Evolutionary conservation across 129 eudicot species (phyloP), one percentile per base, ranked within the genome.

Genomic region (Flaveria brownii): DNA sequence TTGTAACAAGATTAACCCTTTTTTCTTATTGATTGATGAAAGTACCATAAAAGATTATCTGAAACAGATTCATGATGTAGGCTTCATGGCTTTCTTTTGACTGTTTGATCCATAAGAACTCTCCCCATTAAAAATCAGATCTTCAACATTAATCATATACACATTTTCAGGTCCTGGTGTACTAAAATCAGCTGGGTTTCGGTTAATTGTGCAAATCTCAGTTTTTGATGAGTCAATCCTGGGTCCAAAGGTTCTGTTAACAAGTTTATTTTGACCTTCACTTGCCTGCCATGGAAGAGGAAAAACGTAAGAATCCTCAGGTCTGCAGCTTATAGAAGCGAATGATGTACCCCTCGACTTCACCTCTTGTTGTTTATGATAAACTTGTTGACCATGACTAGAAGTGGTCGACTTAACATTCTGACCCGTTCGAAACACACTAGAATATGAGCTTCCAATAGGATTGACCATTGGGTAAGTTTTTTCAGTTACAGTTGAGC

Each of bases 101-200:
- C 64, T 78, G 81, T 76, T 83, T 62, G 45, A 56, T 25, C 82
- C 86, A 60, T 78, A 77, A 36, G 13, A 25, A 72, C 20, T 30
- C 72, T 60, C 75, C 81, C 80, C 75, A 36, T 76, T 63, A 0
- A 39, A 18, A 49, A 54, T 68, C 41, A 85, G 59, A 81, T 89
- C 92, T 63, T 84, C 85, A 9, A 70, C 80, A 25, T 43, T 60
- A 12, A 87, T 74, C 75, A 85, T 91, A 67, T 76, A 88, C 30
- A 25, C 43, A 28, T 87, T 88, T 47, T 85, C 81, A 18, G 85
- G 80, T n/a, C 88, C 90, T 3, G 97, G 97, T 59, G 79, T 45
- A 71, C 87, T 85, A 71, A 88, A 88, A 79, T 93, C 98, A 67
- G 97, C 95, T 16, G 98, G 98, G 73, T 93, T 93, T 78, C 39